Percentiles rank a stretch among this genome's conserved stretches.
Evolutionary conservation across 106 monocot genomes (phyloP).

Genomic region (Dendrobium huoshanense): DNA sequence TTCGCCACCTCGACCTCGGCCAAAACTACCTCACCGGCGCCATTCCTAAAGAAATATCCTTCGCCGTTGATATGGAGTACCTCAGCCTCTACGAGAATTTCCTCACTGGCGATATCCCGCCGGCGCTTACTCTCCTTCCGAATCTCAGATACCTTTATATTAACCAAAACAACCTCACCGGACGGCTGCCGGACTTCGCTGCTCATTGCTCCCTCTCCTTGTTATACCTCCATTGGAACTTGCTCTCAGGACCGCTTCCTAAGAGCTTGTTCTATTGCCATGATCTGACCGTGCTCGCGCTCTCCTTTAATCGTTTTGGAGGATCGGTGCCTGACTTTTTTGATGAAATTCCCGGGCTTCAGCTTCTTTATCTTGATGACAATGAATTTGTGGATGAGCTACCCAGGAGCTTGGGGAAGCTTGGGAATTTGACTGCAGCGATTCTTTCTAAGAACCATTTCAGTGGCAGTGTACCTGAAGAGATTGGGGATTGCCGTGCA

Average conservation of each 20-base stretch:
- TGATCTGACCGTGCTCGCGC: constrained; percentile 25
- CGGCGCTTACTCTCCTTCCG: constrained; percentile 36
- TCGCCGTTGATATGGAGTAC: constrained; percentile 22
- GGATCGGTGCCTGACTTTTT: constrained; percentile 45
- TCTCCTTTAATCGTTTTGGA: constrained; percentile 29
- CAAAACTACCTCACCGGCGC: constrained; percentile 41
- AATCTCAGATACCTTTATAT: constrained; percentile 37
- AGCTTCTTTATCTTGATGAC: constrained; percentile 29
- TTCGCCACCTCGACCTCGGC: constrained; percentile 34
- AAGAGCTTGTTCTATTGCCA: constrained; percentile 33
- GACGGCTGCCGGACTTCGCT: constrained; percentile 37
- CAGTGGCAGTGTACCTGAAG: constrained; percentile 37
- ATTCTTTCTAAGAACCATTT: constrained; percentile 32
- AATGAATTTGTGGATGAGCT: constrained; percentile 44
- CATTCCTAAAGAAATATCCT: constrained; percentile 33
- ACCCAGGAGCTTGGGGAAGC: constrained; percentile 29
- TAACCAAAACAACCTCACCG: constrained; percentile 56
- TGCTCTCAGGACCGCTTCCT: constrained; percentile 45
- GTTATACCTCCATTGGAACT: constrained; percentile 39
- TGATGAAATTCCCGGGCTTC: constrained; percentile 17
- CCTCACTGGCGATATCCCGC: constrained; percentile 55
- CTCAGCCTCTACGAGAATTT: constrained; percentile 34
- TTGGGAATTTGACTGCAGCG: constrained; percentile 21
- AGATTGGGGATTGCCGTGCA: constrained; percentile 25
- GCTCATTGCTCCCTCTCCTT: constrained; percentile 17